Conservation (phyloP, 2,329 filamentous ascomycete genomes). For the Claviceps purpurea region DNA sequence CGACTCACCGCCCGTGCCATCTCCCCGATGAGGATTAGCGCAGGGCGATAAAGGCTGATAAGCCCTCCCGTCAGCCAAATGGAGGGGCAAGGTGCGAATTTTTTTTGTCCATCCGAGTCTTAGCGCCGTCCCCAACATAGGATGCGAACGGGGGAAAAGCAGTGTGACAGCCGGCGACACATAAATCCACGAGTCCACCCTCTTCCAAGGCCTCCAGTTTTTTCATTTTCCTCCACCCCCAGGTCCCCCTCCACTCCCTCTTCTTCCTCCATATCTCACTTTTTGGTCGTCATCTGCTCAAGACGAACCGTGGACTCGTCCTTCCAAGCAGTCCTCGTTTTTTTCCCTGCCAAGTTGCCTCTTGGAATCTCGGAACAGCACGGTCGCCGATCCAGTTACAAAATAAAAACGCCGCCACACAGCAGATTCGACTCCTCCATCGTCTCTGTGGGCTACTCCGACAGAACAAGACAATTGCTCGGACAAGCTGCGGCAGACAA, state of each 20-base stretch:
- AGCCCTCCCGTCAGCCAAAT: conserved; percentile 8
- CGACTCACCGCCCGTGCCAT: conserved; percentile 10
- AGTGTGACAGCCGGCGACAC: conserved; percentile 8
- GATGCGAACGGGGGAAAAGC: conserved; percentile 7
- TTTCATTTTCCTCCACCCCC: conserved; percentile 3
- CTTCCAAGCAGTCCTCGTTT: conserved; percentile 10
- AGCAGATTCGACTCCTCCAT: conserved; percentile 33
- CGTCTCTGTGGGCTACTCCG: conserved; percentile 20
- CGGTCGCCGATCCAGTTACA: conserved; percentile 17
- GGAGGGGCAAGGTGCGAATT: conserved; percentile 12
- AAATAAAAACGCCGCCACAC: conserved; percentile 22
- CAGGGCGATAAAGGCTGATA: conserved; percentile 12
- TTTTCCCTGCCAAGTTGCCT: conserved; percentile 19
- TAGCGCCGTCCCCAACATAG: conserved; percentile 4
- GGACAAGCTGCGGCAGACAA: conserved; percentile 8
- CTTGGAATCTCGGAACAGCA: conserved; percentile 21
- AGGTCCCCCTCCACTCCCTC: conserved; percentile 4
- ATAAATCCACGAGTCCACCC: conserved; percentile 8
- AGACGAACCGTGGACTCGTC: conserved; percentile 26
- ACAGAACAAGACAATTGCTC: conserved; percentile 4
- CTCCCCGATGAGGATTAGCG: conserved; percentile 8
- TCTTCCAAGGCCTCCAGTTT: conserved; percentile 3
- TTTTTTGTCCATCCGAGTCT: conserved; percentile 8
- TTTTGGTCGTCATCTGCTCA: conserved; percentile 29
- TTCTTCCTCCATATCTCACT: conserved; percentile 18